Evolutionary conservation across 225 moss, liverwort and hornwort species (phyloP), one percentile per base, ranked within the genome.

Genomic region (Rhytidiadelphus loreus): DNA sequence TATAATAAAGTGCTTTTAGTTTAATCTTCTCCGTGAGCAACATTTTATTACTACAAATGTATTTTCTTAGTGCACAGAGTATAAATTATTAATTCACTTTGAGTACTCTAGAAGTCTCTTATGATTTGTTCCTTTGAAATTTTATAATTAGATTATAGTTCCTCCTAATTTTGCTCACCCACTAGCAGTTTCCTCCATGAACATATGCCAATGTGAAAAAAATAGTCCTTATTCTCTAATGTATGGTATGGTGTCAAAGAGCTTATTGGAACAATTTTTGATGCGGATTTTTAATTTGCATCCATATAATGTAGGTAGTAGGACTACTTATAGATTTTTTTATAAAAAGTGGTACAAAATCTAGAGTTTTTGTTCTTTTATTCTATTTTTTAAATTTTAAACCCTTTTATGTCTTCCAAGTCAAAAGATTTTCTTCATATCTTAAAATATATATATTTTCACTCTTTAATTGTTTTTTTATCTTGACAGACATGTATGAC

Each of bases 341-440:
- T 12, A 29, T 30, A 18, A 48, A 44, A 48, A 11, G 2, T 73
- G 4, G 18, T 74, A 19, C 30, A 74, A 48, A 70, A 48, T 48
- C 4, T 0, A 44, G 6, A 17, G 3, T 17, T 17, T 44, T 29
- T 16, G 3, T 44, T 17, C 29, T 46, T 29, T 12, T 7, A 12
- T 19, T 11, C 0, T 7, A 29, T 2, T 71, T 71, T 71, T 16
- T 26, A 1, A 4, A 41, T 46, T 73, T 9, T 29, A 0, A 48
- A 74, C 7, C 7, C 2, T 48, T 74, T 35, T 3, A 23, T 23
- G 8, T 22, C 53, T 0, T 76, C 13, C 1, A 52, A 76, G 4
- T 52, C 2, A 35, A 3, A 76, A 76, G 2, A 1, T 35, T 35
- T 76, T 35, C 13, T 76, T 76, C 43, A 13, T 76, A 35, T 23